A percentile compares a stretch with the other conserved stretches of the same genome.
phyloP scores from a whole-genome alignment of 441 rosid genomes.

The Erysimum cheiri region DNA sequence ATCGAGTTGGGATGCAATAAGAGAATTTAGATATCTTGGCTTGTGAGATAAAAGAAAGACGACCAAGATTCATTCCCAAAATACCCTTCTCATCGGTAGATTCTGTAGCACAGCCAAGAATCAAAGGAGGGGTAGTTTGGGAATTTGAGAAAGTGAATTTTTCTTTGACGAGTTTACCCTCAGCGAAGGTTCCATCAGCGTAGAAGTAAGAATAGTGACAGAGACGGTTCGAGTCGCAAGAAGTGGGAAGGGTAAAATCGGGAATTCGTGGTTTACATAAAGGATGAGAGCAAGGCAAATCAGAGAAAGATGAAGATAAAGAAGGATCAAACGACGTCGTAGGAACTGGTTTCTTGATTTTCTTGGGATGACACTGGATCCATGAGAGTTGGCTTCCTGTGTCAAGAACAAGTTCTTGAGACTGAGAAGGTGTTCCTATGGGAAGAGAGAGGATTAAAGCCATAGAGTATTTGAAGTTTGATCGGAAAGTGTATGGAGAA shows the following conservation, averaged over 20 bases:
- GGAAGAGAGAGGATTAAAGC: slow-evolving; percentile 67
- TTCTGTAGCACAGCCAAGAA: slow-evolving; percentile 70
- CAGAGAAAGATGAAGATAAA: slow-evolving; percentile 79
- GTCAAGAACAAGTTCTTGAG: slow-evolving; percentile 73
- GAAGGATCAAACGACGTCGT: slow-evolving; percentile 76
- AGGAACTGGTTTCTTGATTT: slow-evolving; percentile 17
- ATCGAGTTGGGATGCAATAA: slow-evolving; percentile 66
- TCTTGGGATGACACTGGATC: slow-evolving; percentile 68
- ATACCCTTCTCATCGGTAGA: slow-evolving; percentile 70
- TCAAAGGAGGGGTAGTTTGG: slow-evolving; percentile 69
- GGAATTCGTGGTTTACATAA: slow-evolving; percentile 75
- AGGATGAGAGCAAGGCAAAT: slow-evolving; percentile 75
- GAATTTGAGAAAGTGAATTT: slow-evolving; percentile 61
- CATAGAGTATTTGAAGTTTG: slow-evolving; percentile 66
- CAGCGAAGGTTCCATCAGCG: slow-evolving; percentile 89
- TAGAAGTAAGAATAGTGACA: slow-evolving; percentile 93
- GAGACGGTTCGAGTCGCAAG: slow-evolving; percentile 74
- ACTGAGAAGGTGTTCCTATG: slow-evolving; percentile 79
- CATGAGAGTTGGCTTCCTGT: slow-evolving; percentile 88
- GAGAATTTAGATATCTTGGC: slow-evolving; percentile 79
- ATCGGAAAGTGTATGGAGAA: slow-evolving; percentile 45
- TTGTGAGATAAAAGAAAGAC: slow-evolving; percentile 77
- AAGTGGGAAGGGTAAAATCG: slow-evolving; percentile 83
- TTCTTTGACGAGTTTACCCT: slow-evolving; percentile 85
- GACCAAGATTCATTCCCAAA: slow-evolving; percentile 89